Evolutionary conservation across 768 basidiomycete species (phyloP).

Genomic region (Boletus sp.): DNA sequence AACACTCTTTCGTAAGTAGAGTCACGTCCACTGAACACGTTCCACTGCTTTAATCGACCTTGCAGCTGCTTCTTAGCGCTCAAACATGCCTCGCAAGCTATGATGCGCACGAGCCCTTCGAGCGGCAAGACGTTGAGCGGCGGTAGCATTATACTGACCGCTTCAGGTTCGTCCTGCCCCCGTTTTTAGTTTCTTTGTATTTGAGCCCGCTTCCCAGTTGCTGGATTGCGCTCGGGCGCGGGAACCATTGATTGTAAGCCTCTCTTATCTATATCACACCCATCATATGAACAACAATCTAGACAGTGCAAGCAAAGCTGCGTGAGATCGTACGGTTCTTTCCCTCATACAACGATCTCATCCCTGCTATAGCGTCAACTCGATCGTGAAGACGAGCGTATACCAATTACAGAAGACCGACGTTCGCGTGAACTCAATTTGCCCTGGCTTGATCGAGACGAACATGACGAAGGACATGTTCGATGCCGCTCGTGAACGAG

Average conservation of each 20-base stretch:
- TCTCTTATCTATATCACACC: not conserved
- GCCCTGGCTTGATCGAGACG: conserved; percentile 91
- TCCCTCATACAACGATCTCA: conserved; percentile 2
- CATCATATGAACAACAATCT: conserved; percentile 19
- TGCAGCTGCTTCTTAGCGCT: conserved; percentile 83
- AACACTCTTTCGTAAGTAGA: conserved; percentile 59
- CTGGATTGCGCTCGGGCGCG: conserved; percentile 79
- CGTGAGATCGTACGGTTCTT: conserved; percentile 47
- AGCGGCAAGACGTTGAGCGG: conserved; percentile 65
- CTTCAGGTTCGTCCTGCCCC: conserved; percentile 55
- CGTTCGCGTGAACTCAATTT: conserved; percentile 86
- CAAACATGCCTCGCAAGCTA: conserved; percentile 80
- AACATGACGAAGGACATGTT: conserved; percentile 85
- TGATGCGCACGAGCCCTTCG: conserved; percentile 63
- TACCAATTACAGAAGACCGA: conserved; percentile 79
- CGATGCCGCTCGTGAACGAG: conserved; percentile 69
- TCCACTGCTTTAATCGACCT: not conserved
- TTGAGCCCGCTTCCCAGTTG: conserved; percentile 50
- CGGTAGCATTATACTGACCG: conserved; percentile 86
- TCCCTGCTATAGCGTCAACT: conserved; percentile 64
- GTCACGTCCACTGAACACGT: conserved; percentile 1
- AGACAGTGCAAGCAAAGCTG: conserved; percentile 93
- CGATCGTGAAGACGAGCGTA: conserved; percentile 76
- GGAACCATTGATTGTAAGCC: conserved; percentile 77
- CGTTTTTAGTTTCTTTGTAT: not conserved